A percentile compares a stretch with the other conserved stretches of the same genome.
phyloP scores from a whole-genome alignment of 768 basidiomycete genomes.

The Pulveroboletus ravenelii region DNA sequence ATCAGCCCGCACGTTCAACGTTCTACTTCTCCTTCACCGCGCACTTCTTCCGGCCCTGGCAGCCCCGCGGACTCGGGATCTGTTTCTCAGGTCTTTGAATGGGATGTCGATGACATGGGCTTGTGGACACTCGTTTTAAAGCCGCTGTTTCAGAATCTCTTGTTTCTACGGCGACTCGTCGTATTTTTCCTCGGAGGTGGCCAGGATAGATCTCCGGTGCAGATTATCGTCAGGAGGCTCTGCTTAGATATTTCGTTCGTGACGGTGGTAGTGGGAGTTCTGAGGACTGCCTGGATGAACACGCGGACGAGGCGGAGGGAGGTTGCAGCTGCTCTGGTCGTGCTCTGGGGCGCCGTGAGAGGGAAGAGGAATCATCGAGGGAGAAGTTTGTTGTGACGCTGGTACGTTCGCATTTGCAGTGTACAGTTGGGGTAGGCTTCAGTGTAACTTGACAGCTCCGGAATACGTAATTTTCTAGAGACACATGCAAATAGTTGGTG shows the following conservation, averaged over 20 bases:
- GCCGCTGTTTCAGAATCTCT: conserved; percentile 53
- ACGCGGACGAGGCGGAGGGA: conserved; percentile 68
- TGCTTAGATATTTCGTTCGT: conserved; percentile 78
- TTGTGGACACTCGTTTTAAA: conserved; percentile 75
- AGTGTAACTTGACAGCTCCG: not conserved
- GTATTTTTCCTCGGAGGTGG: conserved; percentile 52
- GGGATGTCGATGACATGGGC: conserved; percentile 79
- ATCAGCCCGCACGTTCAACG: conserved; percentile 32
- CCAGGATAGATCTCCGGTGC: conserved; percentile 59
- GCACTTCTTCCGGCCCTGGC: conserved; percentile 37
- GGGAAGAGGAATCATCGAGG: conserved; percentile 51
- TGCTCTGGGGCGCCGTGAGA: conserved; percentile 66
- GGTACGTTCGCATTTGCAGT: conserved; percentile 11
- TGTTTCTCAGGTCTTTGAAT: conserved; percentile 33
- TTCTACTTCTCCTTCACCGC: conserved; percentile 40
- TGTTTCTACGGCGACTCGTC: conserved; percentile 45
- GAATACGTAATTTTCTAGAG: not conserved
- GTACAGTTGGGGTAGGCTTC: not conserved
- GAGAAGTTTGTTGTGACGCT: conserved; percentile 5
- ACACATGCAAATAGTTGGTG: not conserved
- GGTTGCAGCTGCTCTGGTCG: conserved; percentile 56
- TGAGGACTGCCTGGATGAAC: conserved; percentile 58
- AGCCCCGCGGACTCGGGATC: conserved; percentile 36
- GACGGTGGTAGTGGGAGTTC: conserved; percentile 53
- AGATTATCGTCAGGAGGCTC: conserved; percentile 65